A percentile compares a stretch with the other conserved stretches of the same genome.
These are phyloP conservation scores for Phytomonas francai DNA, from an alignment of 208 protist species.

Conservation along the genomic window DNA sequence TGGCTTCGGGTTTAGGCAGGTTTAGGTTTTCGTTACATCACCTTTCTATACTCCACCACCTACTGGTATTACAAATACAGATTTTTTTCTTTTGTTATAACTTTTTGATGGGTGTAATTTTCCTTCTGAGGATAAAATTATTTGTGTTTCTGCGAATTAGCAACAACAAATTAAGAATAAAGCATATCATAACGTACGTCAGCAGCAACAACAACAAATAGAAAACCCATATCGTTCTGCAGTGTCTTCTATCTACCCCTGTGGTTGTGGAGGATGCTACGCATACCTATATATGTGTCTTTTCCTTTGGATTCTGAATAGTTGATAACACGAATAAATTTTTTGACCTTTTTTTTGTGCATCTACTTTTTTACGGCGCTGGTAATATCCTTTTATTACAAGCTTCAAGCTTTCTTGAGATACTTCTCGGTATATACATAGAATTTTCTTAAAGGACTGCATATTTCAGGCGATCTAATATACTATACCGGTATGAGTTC, in stretches of 20 bases:
- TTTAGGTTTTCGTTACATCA: not conserved
- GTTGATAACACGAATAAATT: not conserved
- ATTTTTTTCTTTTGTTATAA: not conserved
- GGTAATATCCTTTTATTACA: not conserved
- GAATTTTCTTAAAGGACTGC: not conserved
- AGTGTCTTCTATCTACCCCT: not conserved
- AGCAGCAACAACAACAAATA: not conserved
- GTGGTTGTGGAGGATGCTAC: not conserved
- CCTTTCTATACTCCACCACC: slow-evolving; percentile 2
- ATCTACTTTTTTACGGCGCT: not conserved
- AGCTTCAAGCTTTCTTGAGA: not conserved
- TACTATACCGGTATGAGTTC: not conserved
- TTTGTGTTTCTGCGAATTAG: slow-evolving; percentile 8
- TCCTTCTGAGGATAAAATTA: slow-evolving; percentile 5
- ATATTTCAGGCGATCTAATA: not conserved
- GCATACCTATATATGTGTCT: not conserved
- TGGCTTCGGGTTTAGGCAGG: slow-evolving; percentile 10
- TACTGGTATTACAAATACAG: slow-evolving; percentile 9
- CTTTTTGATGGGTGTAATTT: not conserved
- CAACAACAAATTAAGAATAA: slow-evolving; percentile 1
- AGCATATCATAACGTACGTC: slow-evolving; percentile 1
- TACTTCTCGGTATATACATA: not conserved
- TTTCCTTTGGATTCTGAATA: not conserved
- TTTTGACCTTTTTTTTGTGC: not conserved
- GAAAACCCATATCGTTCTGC: not conserved